A percentile compares a stretch with the other conserved stretches of the same genome.
Conservation (phyloP, 164 flowering plant genomes). For the Pachysandra terminalis region DNA sequence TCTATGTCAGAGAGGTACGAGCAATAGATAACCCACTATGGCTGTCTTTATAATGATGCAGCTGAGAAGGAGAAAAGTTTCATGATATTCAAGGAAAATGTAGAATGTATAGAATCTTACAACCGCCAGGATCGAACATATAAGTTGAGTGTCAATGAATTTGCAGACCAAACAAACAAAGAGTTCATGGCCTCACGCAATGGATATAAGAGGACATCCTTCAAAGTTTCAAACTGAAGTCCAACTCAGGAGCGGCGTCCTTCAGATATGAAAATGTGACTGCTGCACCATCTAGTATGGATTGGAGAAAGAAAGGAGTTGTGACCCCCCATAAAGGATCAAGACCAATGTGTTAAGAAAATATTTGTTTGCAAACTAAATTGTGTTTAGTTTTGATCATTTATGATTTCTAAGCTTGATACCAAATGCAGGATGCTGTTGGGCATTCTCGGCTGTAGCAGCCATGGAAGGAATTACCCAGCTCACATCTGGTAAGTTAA, state of each 20-base stretch:
- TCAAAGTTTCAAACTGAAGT: not conserved
- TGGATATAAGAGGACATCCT: not conserved
- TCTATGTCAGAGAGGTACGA: not conserved
- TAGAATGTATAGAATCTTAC: conserved; percentile 13
- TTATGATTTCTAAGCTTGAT: not conserved
- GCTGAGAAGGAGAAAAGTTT: conserved; percentile 11
- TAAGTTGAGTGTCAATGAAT: conserved; percentile 14
- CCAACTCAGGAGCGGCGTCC: not conserved
- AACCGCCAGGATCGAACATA: not conserved
- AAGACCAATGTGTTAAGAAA: conserved; percentile 23
- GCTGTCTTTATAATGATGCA: conserved; percentile 9
- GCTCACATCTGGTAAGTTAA: conserved; percentile 14
- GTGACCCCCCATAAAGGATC: conserved; percentile 22
- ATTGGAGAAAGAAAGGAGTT: conserved; percentile 30
- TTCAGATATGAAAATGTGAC: not conserved
- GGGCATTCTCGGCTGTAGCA: conserved; percentile 32
- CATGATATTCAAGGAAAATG: conserved; percentile 17
- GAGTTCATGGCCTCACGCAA: conserved; percentile 10
- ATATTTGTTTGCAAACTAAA: not conserved
- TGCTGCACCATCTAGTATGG: conserved; percentile 12
- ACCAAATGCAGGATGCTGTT: conserved; percentile 17
- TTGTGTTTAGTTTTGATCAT: not conserved
- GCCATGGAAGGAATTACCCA: conserved; percentile 28
- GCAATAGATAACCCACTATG: conserved; percentile 18
- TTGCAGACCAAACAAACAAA: conserved; percentile 19